A percentile compares a stretch with the other conserved stretches of the same genome.
phyloP scores from a whole-genome alignment of 495 filamentous ascomycete genomes.

The Penicillium flavigenum region DNA sequence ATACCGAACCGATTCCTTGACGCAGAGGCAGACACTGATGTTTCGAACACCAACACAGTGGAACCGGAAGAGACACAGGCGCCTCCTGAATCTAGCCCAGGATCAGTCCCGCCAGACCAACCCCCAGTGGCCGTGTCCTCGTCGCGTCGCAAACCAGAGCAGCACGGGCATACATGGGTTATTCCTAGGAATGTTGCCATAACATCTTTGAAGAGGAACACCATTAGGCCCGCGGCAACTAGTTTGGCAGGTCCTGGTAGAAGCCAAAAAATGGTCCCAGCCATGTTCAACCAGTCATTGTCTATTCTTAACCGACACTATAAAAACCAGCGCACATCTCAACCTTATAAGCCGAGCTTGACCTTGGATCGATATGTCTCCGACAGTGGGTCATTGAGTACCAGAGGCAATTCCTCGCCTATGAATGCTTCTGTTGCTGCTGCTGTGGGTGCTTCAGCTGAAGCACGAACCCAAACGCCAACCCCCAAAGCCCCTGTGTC shows the following conservation, averaged over 20 bases:
- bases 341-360: constrained; percentile 23
- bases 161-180: constrained; percentile 38
- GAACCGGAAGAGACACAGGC: constrained; percentile 6
- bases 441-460: neutral
- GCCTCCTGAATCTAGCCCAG: constrained; percentile 4
- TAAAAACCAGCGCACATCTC: constrained; percentile 20
- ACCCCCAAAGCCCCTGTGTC: constrained; percentile 2
- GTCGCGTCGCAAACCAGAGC: constrained; percentile 14
- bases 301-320: constrained; percentile 28
- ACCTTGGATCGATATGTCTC: constrained; percentile 43
- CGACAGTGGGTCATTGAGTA: constrained; percentile 15
- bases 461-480: neutral
- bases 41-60: neutral
- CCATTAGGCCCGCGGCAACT: constrained; percentile 40
- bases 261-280: constrained; percentile 16
- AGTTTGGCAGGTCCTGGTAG: constrained; percentile 30
- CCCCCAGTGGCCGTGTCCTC: constrained; percentile 1
- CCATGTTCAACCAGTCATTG: constrained; percentile 33
- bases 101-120: constrained; percentile 2
- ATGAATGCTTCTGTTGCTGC: neutral
- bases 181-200: constrained; percentile 37
- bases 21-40: neutral
- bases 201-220: constrained; percentile 36
- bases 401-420: neutral
- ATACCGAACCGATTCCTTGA: constrained; percentile 6